Base-by-base conservation (phyloP, 2,329 filamentous ascomycete genomes). In the Epichloe bromicola region DNA sequence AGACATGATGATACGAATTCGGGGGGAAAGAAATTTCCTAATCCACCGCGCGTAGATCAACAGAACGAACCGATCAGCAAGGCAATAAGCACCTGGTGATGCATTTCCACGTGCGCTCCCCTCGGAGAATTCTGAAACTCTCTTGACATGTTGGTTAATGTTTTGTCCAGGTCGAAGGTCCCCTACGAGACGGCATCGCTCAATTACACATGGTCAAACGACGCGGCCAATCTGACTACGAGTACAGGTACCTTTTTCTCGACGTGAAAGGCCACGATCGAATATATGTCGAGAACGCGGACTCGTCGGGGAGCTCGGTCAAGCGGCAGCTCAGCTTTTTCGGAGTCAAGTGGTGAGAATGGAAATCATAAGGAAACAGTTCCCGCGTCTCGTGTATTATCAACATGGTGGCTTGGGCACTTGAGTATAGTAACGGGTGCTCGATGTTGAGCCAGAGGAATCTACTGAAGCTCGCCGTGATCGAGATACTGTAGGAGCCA, bases 41-140 rank as follows among this genome's bases (percentile, higher is more conserved):
- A 34, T 8, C 19, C 49, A 30, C 14, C 58, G 49, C 43, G 2
- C 34, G 14, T 55, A 86, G 83, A 4, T 85, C 84, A 1, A 80
- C 76, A 0, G 70, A 80, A 20, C 79, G 79, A 54, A 88, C 77
- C 6, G 90, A 96, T 62, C 70, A 75, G 11, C 75, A 80, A 54
- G 90, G 90, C 4, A 82, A 82, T 19, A 83, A 94, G 55, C 89
- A 96, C 65, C 65, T 96, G 55, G 71, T 80, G 56, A 88, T 96
- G 78, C 82, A 88, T 58, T 96, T 96, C 65, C 82, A 93, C 63
- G 85, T 86, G 69, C 59, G 79, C 65, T 45, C 1, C 14, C 3
- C 23, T 38, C 36, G 30, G 3, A 33, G 12, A 39, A 30, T 1
- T 30, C 8, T 30, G 10, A 8, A 11, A 11, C 26, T 30, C 8